Evolutionary conservation across 148 eudicot genomes (phyloP).

Genomic region (Silene uniflora): DNA sequence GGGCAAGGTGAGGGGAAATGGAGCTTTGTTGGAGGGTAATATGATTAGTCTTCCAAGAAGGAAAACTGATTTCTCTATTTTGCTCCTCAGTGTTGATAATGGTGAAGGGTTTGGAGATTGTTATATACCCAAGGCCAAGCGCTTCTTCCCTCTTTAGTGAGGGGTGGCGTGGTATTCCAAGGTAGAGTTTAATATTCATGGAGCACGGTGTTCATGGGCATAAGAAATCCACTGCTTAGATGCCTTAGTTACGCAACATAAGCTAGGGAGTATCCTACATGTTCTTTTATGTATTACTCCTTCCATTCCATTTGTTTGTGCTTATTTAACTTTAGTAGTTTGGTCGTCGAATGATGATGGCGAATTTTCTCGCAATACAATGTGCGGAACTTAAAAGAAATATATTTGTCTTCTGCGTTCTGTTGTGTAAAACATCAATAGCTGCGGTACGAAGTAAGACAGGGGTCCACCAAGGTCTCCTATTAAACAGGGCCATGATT

Average conservation of each 20-base stretch:
- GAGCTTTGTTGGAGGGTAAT: too few relatives aligned
- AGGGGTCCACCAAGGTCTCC: too few relatives aligned
- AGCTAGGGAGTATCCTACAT: conserved; percentile 39
- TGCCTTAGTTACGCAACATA: conserved; percentile 27
- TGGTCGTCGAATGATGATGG: too few relatives aligned
- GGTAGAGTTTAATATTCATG: conserved; percentile 46
- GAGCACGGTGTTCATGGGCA: conserved; percentile 45
- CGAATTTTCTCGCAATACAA: too few relatives aligned
- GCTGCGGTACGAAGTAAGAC: too few relatives aligned
- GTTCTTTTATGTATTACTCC: not conserved
- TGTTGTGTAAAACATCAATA: too few relatives aligned
- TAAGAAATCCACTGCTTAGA: conserved; percentile 27
- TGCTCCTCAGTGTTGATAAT: not conserved
- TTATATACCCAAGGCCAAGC: conserved; percentile 46
- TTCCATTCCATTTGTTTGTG: not conserved
- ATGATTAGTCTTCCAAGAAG: not conserved
- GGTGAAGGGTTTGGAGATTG: not conserved
- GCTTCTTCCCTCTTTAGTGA: conserved; percentile 51
- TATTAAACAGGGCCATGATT: too few relatives aligned
- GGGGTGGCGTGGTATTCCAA: conserved; percentile 62
- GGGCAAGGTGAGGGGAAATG: too few relatives aligned
- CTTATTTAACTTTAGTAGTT: too few relatives aligned
- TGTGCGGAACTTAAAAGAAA: too few relatives aligned
- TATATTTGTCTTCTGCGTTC: too few relatives aligned
- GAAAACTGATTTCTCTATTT: not conserved